Evolutionary conservation across 306 rosid genomes (phyloP).

Genomic region (Glycine latifolia): DNA sequence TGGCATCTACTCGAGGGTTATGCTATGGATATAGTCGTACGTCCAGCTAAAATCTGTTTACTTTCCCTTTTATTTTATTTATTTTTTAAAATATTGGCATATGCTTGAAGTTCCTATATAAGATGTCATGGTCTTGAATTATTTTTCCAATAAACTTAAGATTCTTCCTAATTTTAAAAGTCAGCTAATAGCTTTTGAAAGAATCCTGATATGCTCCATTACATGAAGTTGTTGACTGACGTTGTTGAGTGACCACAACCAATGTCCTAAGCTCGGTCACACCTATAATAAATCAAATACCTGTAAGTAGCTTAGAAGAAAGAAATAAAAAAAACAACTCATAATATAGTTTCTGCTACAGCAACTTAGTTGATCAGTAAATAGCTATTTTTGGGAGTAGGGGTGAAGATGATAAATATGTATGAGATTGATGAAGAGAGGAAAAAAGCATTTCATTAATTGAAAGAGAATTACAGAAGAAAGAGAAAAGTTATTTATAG

Average conservation of each 20-base stretch:
- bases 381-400: too few species aligned
- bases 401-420: too few species aligned
- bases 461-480: too few species aligned
- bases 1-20: constrained; percentile 36
- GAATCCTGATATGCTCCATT: constrained; percentile 26
- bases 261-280: background rate
- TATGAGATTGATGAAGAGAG: too few species aligned
- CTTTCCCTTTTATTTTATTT: constrained; percentile 29
- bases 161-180: constrained; percentile 23
- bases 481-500: too few species aligned
- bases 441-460: too few species aligned
- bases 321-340: too few species aligned
- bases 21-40: constrained; percentile 47
- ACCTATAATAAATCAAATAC: too few species aligned
- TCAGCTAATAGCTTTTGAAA: background rate
- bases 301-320: too few species aligned
- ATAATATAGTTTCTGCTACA: too few species aligned
- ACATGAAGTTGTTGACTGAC: constrained; percentile 5
- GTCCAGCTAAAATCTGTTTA: background rate
- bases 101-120: constrained; percentile 1
- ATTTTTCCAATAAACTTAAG: background rate
- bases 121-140: constrained; percentile 2
- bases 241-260: constrained; percentile 14
- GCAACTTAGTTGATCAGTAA: too few species aligned
- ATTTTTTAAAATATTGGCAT: background rate